Base-by-base conservation (phyloP, 2,329 filamentous ascomycete genomes). In the Camptophora hylomeconis region DNA sequence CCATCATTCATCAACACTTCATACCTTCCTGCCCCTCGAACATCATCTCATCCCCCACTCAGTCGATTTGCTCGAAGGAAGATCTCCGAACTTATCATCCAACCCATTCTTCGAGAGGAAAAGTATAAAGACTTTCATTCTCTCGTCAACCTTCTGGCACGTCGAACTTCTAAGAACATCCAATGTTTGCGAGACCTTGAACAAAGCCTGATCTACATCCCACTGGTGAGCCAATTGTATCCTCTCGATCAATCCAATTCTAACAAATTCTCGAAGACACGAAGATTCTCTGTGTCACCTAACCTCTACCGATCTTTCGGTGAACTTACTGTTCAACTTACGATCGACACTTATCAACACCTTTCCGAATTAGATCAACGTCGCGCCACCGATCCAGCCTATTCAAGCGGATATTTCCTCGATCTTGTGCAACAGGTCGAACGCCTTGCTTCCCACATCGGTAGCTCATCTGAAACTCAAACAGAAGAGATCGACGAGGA, bases 321-420 rank as follows among this genome's bases (percentile, higher is more conserved):
- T 67, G 73, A 92, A 53, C 80, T 79, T 48, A 87, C 84, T 40
- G 82, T 94, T 53, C 76, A 75, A 56, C 89, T 84, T 59, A 76
- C 93, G 52, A 80, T 92, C 65, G 77, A 82, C 40, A 89, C 83
- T 36, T 81, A 92, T 56, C 76, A 83, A 56, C 77, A 78, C 56
- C 67, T 94, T 41, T 77, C 72, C 64, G 83, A 92, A 52, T 75
- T 75, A 52, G 86, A 95, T 55, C 81, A 87, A 60, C 76, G 77
- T 43, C 74, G 82, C 53, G 79, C 81, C 36, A 65, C 72, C 57
- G 87, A 95, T 57, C 76, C 80, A 47, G 83, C 84, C 43, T 95
- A 94, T 65, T 89, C 78, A 67, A 83, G 80, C 69, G 82, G 82
- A 52, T 95, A 95, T 60, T 94, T 94, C 54, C 78, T 94, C 60